Conservation (phyloP, 768 basidiomycete species). For the Lactarius vividus region DNA sequence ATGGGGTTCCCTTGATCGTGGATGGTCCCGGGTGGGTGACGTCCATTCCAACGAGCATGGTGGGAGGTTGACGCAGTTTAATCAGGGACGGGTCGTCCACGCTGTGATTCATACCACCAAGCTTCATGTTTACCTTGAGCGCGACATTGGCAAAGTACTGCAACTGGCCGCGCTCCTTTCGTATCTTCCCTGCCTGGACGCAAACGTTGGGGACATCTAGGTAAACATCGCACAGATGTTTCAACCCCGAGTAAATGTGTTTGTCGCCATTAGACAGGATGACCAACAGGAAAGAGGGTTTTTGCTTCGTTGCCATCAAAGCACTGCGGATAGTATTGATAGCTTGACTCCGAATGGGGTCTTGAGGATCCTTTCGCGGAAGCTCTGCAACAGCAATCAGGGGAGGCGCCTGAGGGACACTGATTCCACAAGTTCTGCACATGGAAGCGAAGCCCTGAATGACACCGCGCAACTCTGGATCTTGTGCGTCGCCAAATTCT, state of each 20-base stretch:
- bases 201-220: constrained; percentile 63
- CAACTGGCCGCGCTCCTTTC: constrained; percentile 55
- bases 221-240: constrained; percentile 50
- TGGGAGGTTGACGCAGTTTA: constrained; percentile 42
- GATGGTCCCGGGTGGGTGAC: constrained; percentile 81
- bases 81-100: constrained; percentile 39
- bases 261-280: constrained; percentile 48
- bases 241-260: constrained; percentile 49
- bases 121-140: constrained; percentile 54
- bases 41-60: constrained; percentile 58
- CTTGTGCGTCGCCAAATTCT: constrained; percentile 55
- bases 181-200: constrained; percentile 67
- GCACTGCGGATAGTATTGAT: constrained; percentile 44
- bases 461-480: constrained; percentile 48
- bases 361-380: constrained; percentile 49
- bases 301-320: constrained; percentile 40
- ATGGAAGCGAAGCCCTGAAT: constrained; percentile 57
- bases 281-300: constrained; percentile 46
- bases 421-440: constrained; percentile 66
- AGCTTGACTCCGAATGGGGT: constrained; percentile 53
- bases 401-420: constrained; percentile 41
- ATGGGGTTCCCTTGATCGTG: constrained; percentile 54
- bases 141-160: constrained; percentile 58
- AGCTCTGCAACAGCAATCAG: constrained; percentile 43
- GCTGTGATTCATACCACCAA: constrained; percentile 52